Evolutionary conservation across 2,329 filamentous ascomycete species (phyloP).

Genomic region (Pseudogymnoascus sp.): DNA sequence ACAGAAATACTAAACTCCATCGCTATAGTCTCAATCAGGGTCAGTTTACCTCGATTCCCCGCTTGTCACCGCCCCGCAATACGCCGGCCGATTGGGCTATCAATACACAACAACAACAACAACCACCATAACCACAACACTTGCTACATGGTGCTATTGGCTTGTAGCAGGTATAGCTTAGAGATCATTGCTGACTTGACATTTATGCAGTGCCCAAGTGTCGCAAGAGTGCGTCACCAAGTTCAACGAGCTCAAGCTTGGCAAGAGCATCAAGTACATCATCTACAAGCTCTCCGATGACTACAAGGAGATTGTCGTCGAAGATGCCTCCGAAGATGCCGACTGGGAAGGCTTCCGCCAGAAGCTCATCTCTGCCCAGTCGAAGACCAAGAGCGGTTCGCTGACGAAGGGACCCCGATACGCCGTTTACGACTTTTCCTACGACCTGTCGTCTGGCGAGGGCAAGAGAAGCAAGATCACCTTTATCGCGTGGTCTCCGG

Average conservation of each 20-base stretch:
- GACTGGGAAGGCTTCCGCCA: slow-evolving; percentile 70
- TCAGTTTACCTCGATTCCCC: slow-evolving; percentile 38
- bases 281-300: slow-evolving; percentile 82
- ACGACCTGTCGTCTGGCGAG: slow-evolving; percentile 63
- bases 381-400: slow-evolving; percentile 60
- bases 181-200: not conserved
- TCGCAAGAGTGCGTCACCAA: slow-evolving; percentile 60
- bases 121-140: not conserved
- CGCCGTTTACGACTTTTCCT: slow-evolving; percentile 80
- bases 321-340: slow-evolving; percentile 59
- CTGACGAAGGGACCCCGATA: slow-evolving; percentile 67
- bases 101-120: slow-evolving; percentile 5
- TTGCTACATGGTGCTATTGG: not conserved
- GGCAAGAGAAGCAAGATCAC: slow-evolving; percentile 72
- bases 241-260: slow-evolving; percentile 79
- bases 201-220: slow-evolving; percentile 56
- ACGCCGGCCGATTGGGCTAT: not conserved
- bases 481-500: slow-evolving; percentile 73
- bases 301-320: slow-evolving; percentile 74
- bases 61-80: slow-evolving; percentile 16
- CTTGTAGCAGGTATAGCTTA: too few species aligned
- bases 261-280: slow-evolving; percentile 77
- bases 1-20: not conserved
- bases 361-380: slow-evolving; percentile 66
- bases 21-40: slow-evolving; percentile 58